Base-by-base conservation (phyloP, 495 filamentous ascomycete species). In the Penicillium desertorum region DNA sequence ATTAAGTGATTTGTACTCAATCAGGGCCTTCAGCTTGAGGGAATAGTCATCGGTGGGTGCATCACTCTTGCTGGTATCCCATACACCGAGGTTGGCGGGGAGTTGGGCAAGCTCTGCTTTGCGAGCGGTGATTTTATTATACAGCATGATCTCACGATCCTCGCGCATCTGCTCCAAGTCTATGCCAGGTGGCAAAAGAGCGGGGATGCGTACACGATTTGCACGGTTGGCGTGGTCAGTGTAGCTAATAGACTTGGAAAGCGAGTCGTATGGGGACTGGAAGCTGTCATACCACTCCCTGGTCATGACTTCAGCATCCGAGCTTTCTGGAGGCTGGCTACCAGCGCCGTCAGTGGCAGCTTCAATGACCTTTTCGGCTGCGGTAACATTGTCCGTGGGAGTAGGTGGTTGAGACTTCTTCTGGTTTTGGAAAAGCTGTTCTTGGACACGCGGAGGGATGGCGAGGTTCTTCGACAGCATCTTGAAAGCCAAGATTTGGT, bases 1-100 rank as follows among this genome's bases (percentile, higher is more conserved):
- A 43, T 83, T 84, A 14, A 98, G 80, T 67, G 86, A 85, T 77
- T 96, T 97, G 69, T 92, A 88, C 75, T 98, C 94, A 49, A 98
- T 96, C 59, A 96, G 75, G 41, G 92, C 90, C 73, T 91, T 91
- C 23, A 91, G 75, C 77, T 96, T 98, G 47, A 95, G 69, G 0
- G 88, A 86, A n/a, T n/a, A n/a, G 52, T 93, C 89, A 59, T 97
- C 90, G 7, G 87, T 81, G 1, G 91, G 79, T 4, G 76, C 76
- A 54, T 91, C 89, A 29, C 82, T 82, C 48, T 87, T 86, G 67
- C 77, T 80, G 1, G 86, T 84, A 66, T 98, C 90, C 87, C 91
- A 95, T 45, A 87, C 85, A 11, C 82, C 88, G 34, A 96, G 75
- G 64, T 92, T 96, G 30, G 88, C 91, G 16, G 88, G 86, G 19